Percentiles rank a stretch among this genome's conserved stretches.
Conservation (phyloP, 2,329 filamentous ascomycete species). For the Thielaviopsis musarum region DNA sequence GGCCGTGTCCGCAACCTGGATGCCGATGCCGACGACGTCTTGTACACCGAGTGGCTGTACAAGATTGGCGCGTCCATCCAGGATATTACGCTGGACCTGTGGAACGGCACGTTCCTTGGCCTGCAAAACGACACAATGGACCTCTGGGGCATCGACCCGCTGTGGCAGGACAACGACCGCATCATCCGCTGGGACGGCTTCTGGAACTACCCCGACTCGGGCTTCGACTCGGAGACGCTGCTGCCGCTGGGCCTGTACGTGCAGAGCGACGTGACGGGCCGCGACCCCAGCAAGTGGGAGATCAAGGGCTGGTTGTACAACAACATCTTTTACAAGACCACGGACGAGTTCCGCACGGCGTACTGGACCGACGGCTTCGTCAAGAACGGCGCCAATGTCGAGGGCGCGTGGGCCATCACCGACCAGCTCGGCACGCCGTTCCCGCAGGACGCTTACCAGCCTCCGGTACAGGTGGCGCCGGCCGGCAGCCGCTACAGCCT, state of each 20-base stretch:
- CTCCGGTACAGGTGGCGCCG: conserved; percentile 21
- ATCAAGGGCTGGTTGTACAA: conserved; percentile 28
- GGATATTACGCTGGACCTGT: conserved; percentile 26
- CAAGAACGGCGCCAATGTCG: conserved; percentile 20
- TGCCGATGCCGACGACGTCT: conserved; percentile 19
- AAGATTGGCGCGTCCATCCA: conserved; percentile 22
- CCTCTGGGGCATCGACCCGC: conserved; percentile 21
- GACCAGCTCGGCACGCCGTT: conserved; percentile 20
- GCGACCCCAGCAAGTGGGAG: conserved; percentile 24
- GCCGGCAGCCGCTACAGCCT: conserved; percentile 26
- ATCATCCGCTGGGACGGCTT: conserved; percentile 26
- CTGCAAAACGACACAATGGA: conserved; percentile 17
- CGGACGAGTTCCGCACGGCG: conserved; percentile 20
- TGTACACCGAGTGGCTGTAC: conserved; percentile 15
- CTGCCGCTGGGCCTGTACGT: conserved; percentile 29
- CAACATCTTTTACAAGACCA: conserved; percentile 21
- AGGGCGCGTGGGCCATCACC: conserved; percentile 21
- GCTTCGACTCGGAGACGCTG: conserved; percentile 21
- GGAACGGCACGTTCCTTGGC: conserved; percentile 22
- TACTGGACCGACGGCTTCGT: conserved; percentile 23
- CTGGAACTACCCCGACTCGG: conserved; percentile 21
- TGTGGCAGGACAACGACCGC: conserved; percentile 24
- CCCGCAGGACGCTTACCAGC: conserved; percentile 21
- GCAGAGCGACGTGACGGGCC: conserved; percentile 26
- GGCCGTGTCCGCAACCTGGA: conserved; percentile 22